Base-by-base conservation (phyloP, 31 red algal genomes). In the Endocladia muricata region DNA sequence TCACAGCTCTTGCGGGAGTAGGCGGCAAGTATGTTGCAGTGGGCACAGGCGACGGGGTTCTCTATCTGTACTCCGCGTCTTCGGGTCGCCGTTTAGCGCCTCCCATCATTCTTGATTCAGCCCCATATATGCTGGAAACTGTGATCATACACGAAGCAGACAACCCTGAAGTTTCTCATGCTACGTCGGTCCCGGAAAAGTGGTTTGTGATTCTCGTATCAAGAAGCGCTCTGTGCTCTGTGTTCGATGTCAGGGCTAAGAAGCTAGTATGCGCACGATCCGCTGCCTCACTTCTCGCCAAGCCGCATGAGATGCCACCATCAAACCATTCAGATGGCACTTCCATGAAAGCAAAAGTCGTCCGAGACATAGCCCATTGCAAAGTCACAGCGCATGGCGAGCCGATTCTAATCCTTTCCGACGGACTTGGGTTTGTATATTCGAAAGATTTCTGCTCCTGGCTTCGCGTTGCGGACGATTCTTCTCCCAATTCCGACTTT, bases 391-490 rank as follows among this genome's bases (percentile, higher is more conserved):
- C 44, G 23, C 9, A 33, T 11, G 85, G 87, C 13, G 92, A 95
- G 55, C 85, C 92, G 13, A 84, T 90, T 42, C 49, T 95, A 8
- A 43, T 70, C 21, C 44, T 95, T 25, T 86, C 85, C 5, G 92
- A 95, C 48, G 85, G 92, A 37, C 69, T 85, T 77, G 79, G 76
- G 15, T 95, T 90, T 73, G 73, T 90, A 17, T 90, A 86, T 58
- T 81, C 79, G 9, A 58, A 52, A 37, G 66, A 76, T 42, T 74
- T 95, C 19, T 74, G 78, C 25, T 76, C 85, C 19, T 95, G 92
- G 92, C 59, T 95, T 19, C 79, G 92, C 21, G 81, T 95, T 25
- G 85, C 92, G 23, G 92, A 90, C 62, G 75, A 95, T 62, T 70
- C 74, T 25, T 33, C 73, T 37, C 83, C 91, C 2, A 85, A 95